phyloP scores from a whole-genome alignment of 2,329 filamentous ascomycete species.

The Cladosporium sp. region DNA sequence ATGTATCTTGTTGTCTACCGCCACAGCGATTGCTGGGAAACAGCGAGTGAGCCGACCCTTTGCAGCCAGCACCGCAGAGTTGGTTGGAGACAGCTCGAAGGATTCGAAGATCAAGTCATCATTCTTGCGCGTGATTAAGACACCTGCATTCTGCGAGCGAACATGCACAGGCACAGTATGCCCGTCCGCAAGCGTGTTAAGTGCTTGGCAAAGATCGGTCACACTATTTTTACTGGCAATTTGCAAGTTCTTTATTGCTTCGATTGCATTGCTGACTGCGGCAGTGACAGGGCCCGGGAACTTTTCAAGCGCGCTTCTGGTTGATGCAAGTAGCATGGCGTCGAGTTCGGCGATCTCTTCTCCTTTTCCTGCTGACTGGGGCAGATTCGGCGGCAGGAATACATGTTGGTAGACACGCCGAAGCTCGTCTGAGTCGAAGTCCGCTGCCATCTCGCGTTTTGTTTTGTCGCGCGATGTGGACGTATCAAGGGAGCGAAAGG shows the following conservation, averaged over 20 bases:
- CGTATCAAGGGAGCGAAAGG: too few relatives aligned
- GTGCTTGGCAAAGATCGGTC: background rate
- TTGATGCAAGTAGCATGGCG: background rate
- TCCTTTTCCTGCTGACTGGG: constrained; percentile 32
- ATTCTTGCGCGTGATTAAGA: constrained; percentile 20
- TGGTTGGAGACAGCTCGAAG: constrained; percentile 57
- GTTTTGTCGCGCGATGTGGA: background rate
- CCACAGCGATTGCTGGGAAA: constrained; percentile 44
- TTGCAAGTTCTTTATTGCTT: constrained; percentile 9
- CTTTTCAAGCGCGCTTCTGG: constrained; percentile 14
- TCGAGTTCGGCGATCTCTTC: constrained; percentile 25
- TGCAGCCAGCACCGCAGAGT: constrained; percentile 50
- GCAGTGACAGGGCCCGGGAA: constrained; percentile 1
- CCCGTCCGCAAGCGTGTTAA: constrained; percentile 9
- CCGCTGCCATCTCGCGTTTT: background rate
- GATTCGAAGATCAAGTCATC: constrained; percentile 50
- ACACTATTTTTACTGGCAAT: background rate
- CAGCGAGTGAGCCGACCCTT: constrained; percentile 53
- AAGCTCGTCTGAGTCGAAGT: background rate
- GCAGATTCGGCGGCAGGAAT: constrained; percentile 41
- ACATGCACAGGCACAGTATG: background rate
- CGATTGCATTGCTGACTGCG: constrained; percentile 27
- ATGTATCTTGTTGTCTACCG: constrained; percentile 40
- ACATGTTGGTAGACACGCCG: constrained; percentile 36
- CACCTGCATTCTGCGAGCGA: constrained; percentile 22